Evolutionary conservation across 257 asterid species (phyloP).

Genomic region (Buddleja alternifolia): DNA sequence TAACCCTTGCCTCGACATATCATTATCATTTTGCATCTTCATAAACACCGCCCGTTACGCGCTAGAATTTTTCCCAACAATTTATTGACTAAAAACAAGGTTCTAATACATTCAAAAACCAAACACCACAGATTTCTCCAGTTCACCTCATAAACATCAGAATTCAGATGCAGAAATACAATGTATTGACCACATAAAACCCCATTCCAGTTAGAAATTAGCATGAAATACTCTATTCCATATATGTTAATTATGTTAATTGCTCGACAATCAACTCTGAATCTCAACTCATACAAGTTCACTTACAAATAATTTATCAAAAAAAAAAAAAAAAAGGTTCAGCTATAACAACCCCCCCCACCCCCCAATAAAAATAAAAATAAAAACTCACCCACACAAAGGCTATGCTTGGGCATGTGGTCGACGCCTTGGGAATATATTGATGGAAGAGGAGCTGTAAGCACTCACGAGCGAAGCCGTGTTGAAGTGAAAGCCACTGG

Average conservation of each 20-base stretch:
- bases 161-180: background rate
- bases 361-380: no score
- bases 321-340: no score
- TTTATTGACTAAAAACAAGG: background rate
- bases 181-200: background rate
- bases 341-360: no score
- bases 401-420: no score
- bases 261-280: background rate
- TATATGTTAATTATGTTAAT: background rate
- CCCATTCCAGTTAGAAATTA: background rate
- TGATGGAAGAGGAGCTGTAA: no score
- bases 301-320: no score
- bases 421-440: no score
- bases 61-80: no score
- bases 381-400: no score
- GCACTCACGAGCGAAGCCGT: background rate
- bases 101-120: background rate
- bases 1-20: no score
- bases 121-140: background rate
- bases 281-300: background rate
- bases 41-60: no score
- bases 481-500: constrained; percentile 15
- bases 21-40: no score
- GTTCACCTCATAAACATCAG: background rate
- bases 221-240: background rate